Evolutionary conservation across 1,139 yeast species (phyloP), one percentile per base, ranked within the genome.

Genomic region (Scheffersomyces segobiensis): DNA sequence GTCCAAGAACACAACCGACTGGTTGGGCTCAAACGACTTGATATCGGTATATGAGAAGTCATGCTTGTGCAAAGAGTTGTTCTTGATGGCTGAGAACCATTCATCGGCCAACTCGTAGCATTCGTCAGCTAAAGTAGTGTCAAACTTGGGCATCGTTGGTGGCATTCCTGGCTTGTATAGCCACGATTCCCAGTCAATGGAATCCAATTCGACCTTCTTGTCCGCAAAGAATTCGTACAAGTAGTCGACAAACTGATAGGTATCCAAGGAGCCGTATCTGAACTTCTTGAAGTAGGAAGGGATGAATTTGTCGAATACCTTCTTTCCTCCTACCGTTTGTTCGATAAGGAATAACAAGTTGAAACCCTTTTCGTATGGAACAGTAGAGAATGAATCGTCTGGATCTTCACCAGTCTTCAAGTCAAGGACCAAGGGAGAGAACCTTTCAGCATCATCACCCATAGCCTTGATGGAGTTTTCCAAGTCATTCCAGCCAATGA

Each of bases 351-450:
- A 91, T 62, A 93, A 79, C 67, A 93, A 81, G 67, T 89, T 91
- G 69, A 88, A 89, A 3, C 98, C 98, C 75, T 91, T 92, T 71
- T 92, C 97, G 73, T 93, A 93, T 1, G 97, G 97, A 51, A 91
- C 97, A 5, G 89, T 82, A 48, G 93, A 87, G 73, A 91, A 93
- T 0, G 96, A 88, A 66, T 91, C 97, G 73, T 93, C 98, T 18
- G 97, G 97, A 71, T 91, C 97, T 55, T 79, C 72, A 56, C 83
- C 83, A 65, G 82, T 85, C 67, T 87, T 81, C 65, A 91, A 80
- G 71, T 89, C 81, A 67, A 89, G 93, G 24, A 90, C 87, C 63
- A 92, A 80, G 55, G 83, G 81, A 19, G 95, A 85, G 74, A 83
- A 89, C 62, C 86, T 79, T 20, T 75, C 73, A 20, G 83, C 82